phyloP scores from a whole-genome alignment of 2,329 filamentous ascomycete genomes.

The Venturia nashicola region DNA sequence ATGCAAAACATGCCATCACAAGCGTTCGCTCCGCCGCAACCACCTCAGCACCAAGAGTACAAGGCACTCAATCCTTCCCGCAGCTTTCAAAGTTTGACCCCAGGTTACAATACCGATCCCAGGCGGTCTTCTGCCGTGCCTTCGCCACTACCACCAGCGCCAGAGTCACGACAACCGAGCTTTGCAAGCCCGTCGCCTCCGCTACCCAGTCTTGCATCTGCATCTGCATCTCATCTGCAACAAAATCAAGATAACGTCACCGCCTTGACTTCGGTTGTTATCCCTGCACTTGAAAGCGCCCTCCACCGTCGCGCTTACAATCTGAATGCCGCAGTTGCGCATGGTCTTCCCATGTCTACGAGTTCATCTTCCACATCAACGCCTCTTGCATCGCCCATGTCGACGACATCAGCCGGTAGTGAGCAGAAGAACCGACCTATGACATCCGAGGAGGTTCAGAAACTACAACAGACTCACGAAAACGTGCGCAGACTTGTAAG shows the following conservation, averaged over 20 bases:
- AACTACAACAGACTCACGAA: conserved; percentile 58
- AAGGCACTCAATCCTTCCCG: neutral
- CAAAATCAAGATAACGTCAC: conserved; percentile 48
- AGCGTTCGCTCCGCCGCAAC: neutral
- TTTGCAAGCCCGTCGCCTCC: conserved; percentile 9
- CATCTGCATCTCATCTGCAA: conserved; percentile 5
- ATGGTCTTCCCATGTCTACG: neutral
- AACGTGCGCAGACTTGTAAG: conserved; percentile 69
- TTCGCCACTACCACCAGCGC: neutral
- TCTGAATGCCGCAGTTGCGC: conserved; percentile 42
- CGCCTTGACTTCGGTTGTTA: conserved; percentile 78
- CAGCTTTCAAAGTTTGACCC: neutral
- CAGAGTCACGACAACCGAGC: neutral
- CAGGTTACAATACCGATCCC: neutral
- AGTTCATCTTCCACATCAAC: conserved; percentile 4
- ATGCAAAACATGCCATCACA: neutral
- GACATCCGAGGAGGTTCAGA: conserved; percentile 16
- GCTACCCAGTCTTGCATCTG: conserved; percentile 8
- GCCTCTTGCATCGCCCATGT: neutral
- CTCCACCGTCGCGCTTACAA: conserved; percentile 62
- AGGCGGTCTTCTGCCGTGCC: conserved; percentile 3
- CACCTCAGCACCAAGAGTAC: neutral
- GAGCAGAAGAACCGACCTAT: neutral
- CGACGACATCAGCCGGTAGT: neutral
- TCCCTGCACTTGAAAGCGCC: conserved; percentile 84